phyloP scores from a whole-genome alignment of 1,139 yeast species.

The Blastobotrys raffinosifermentans region DNA sequence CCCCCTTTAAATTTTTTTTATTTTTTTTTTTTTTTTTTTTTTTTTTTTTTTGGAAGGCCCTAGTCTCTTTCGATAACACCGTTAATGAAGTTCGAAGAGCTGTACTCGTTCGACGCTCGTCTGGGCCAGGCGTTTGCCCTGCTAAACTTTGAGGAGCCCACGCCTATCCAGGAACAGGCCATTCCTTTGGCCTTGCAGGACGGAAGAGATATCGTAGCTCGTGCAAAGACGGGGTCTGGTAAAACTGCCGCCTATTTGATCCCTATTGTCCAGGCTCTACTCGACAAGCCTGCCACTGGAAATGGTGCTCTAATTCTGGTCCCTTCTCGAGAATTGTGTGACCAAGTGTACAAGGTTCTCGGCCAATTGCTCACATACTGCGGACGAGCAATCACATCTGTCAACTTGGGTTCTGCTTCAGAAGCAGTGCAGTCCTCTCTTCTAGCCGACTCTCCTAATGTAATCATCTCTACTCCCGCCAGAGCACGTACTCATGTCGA shows the following conservation, averaged over 20 bases:
- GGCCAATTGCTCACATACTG: conserved; percentile 66
- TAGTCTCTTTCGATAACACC: not conserved
- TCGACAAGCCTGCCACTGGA: conserved; percentile 27
- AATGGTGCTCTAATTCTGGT: conserved; percentile 56
- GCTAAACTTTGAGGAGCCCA: conserved; percentile 77
- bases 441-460: conserved; percentile 65
- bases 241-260: conserved; percentile 80
- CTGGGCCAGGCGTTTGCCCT: conserved; percentile 70
- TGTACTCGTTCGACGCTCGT: conserved; percentile 58
- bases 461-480: conserved; percentile 84
- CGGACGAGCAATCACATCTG: conserved; percentile 55
- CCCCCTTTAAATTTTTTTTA: conserved; percentile 7
- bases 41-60: conserved; percentile 1
- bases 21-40: conserved; percentile 4
- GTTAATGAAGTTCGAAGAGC: not conserved
- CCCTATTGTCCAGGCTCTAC: conserved; percentile 67
- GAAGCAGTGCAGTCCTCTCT: conserved; percentile 70
- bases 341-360: conserved; percentile 71
- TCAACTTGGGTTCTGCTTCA: conserved; percentile 71
- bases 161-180: conserved; percentile 85
- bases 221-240: conserved; percentile 89
- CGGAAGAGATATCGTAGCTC: conserved; percentile 78
- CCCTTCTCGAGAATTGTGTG: conserved; percentile 80
- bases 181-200: conserved; percentile 86
- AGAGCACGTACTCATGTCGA: conserved; percentile 49